Evolutionary conservation across 1,139 yeast genomes (phyloP), one percentile per base, ranked within the genome.

Genomic region (Yamadazyma songkhlaensis): DNA sequence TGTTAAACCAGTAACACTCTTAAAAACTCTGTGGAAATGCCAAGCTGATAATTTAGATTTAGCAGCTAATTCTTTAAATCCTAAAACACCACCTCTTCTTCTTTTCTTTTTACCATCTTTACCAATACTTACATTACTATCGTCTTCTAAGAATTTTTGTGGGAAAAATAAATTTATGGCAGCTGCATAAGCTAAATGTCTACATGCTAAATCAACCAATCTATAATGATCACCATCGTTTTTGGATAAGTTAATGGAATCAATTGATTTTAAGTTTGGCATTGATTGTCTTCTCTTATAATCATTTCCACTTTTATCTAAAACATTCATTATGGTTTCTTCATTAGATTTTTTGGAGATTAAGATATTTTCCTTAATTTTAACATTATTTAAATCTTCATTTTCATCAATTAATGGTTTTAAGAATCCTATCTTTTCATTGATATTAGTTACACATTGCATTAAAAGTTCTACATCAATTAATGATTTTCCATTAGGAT

Each of bases 21-120:
- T 83, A 66, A 87, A 87, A 25, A 87, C 95, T 38, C 96, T 69
- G 64, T 87, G 96, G 60, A 87, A 87, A 62, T 87, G 96, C 96
- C 96, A 87, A n/a, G 96, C 95, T 17, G 87, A 78, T 42, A 87
- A 72, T 48, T 84, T 85, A 9, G 90, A 83, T 54, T 86, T 84
- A 12, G 88, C 83, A 6, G 95, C 96, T 55, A 87, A 71, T 57
- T 87, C 96, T 59, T 87, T 85, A 62, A 87, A 87, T 0, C 96
- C 96, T 33, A 87, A 65, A 9, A 87, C 89, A 27, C 95, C 96
- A 17, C 96, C 96, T 56, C 95, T 74, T 66, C 90, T 77, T 54
- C 72, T 65, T 52, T 74, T 66, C 59, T 80, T 80, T 50, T 77
- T 74, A 17, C 48, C 45, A 28, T 32, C 37, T 11, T 32, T 34